These are phyloP conservation scores for Citeromyces siamensis DNA, from an alignment of 1,139 yeast species.

Conservation along the genomic window DNA sequence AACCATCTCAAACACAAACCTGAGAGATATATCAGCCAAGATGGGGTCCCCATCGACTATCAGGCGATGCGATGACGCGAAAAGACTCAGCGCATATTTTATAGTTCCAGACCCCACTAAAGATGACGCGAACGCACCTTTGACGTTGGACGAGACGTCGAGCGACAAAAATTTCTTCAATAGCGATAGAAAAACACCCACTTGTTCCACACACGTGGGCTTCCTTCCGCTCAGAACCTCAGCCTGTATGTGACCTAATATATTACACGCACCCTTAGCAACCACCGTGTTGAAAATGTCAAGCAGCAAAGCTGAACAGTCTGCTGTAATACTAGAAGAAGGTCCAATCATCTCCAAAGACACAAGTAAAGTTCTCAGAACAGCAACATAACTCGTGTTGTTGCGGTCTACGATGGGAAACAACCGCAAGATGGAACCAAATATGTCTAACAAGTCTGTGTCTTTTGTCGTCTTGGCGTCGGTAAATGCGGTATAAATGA, in stretches of 20 bases:
- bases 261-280: slow-evolving; percentile 41
- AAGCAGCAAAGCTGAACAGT: slow-evolving; percentile 36
- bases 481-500: slow-evolving; percentile 36
- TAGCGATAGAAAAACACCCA: slow-evolving; percentile 49
- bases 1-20: slow-evolving; percentile 60
- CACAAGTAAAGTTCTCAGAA: slow-evolving; percentile 44
- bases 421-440: slow-evolving; percentile 22
- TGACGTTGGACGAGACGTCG: slow-evolving; percentile 36
- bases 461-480: slow-evolving; percentile 17
- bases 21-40: slow-evolving; percentile 62
- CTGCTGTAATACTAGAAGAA: slow-evolving; percentile 28
- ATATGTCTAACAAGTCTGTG: slow-evolving; percentile 18
- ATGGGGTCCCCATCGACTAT: slow-evolving; percentile 40
- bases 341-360: slow-evolving; percentile 31
- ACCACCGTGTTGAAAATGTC: slow-evolving; percentile 48
- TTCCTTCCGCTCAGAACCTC: slow-evolving; percentile 26
- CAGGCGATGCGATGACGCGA: slow-evolving; percentile 54
- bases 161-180: slow-evolving; percentile 44
- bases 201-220: slow-evolving; percentile 35
- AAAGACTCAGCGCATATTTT: slow-evolving; percentile 50
- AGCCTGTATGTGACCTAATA: slow-evolving; percentile 19
- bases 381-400: slow-evolving; percentile 36
- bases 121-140: slow-evolving; percentile 36
- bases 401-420: slow-evolving; percentile 17
- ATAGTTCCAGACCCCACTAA: slow-evolving; percentile 50